These are phyloP conservation scores for Marasmius oreades DNA, from an alignment of 1,284 basidiomycete genomes.

Conservation along the genomic window DNA sequence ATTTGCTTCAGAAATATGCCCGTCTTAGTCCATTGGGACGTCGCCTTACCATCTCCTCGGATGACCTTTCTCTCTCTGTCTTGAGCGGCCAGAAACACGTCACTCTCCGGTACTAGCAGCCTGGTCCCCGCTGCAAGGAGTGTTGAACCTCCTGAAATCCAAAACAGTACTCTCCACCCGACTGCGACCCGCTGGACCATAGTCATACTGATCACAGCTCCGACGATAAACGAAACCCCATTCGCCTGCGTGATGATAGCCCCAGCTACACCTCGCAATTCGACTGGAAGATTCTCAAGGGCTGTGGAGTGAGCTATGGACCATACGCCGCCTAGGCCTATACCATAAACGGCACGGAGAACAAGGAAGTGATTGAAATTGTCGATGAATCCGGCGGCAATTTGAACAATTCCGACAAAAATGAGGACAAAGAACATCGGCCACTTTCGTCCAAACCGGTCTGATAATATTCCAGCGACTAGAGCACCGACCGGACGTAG, in stretches of 20 bases:
- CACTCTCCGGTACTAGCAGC: conserved; percentile 75
- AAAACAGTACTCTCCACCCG: conserved; percentile 67
- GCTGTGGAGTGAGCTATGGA: conserved; percentile 11
- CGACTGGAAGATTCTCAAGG: conserved; percentile 25
- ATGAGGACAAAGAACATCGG: conserved; percentile 18
- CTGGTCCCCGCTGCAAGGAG: conserved; percentile 74
- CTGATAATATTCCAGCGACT: conserved; percentile 18
- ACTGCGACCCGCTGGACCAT: conserved; percentile 52
- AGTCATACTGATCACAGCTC: conserved; percentile 76
- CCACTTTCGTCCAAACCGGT: conserved; percentile 20
- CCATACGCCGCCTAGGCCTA: conserved; percentile 15
- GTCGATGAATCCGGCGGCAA: conserved; percentile 17
- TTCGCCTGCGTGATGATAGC: conserved; percentile 57
- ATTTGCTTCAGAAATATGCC: conserved; percentile 70
- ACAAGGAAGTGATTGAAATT: conserved; percentile 19
- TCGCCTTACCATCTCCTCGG: conserved; percentile 39
- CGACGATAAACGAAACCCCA: conserved; percentile 54
- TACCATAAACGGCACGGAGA: conserved; percentile 19
- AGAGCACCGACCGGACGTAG: conserved; percentile 83
- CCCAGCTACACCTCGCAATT: conserved; percentile 26
- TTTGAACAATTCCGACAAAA: conserved; percentile 16
- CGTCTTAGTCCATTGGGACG: conserved; percentile 41
- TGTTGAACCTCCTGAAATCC: conserved; percentile 69
- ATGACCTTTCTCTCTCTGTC: conserved; percentile 39
- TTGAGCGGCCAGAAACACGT: conserved; percentile 68